A percentile compares a stretch with the other conserved stretches of the same genome.
Evolutionary conservation across 768 basidiomycete species (phyloP).

Genomic region (Rubroboletus pulcherrimus): DNA sequence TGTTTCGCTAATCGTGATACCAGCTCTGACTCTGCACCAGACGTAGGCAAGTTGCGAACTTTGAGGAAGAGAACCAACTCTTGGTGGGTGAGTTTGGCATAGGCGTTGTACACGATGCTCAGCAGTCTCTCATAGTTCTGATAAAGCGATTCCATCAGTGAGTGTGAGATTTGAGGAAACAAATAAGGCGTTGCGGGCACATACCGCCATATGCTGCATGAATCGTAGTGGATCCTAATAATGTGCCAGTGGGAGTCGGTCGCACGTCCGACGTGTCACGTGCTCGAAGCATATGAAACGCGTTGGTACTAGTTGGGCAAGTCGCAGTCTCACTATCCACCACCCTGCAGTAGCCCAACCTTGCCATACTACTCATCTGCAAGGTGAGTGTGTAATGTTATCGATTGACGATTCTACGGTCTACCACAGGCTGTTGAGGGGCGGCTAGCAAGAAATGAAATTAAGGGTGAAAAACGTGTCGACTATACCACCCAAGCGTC

Average conservation of each 20-base stretch:
- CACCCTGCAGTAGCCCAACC: no score
- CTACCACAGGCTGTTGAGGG: no score
- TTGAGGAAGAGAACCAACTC: constrained; percentile 76
- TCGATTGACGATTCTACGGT: no score
- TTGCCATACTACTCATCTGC: no score
- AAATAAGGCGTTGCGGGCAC: constrained; percentile 11
- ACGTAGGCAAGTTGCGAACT: constrained; percentile 63
- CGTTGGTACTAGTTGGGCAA: no score
- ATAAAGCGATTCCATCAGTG: constrained; percentile 5
- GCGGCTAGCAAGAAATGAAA: no score
- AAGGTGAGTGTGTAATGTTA: no score
- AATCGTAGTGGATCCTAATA: constrained; percentile 1
- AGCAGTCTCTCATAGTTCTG: constrained; percentile 29
- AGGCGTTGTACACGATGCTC: constrained; percentile 60
- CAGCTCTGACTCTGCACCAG: constrained; percentile 61
- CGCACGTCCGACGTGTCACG: not conserved
- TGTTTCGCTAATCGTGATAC: constrained; percentile 70
- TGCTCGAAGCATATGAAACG: not conserved
- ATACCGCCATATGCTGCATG: constrained; percentile 38
- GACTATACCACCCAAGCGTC: no score
- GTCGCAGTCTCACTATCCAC: no score
- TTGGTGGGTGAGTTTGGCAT: constrained; percentile 59
- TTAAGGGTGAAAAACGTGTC: no score
- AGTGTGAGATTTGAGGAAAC: constrained; percentile 11
- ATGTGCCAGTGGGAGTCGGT: constrained; percentile 7